Percentiles rank a stretch among this genome's conserved stretches.
Evolutionary conservation across 306 rosid species (phyloP).

Genomic region (Malus sylvestris): DNA sequence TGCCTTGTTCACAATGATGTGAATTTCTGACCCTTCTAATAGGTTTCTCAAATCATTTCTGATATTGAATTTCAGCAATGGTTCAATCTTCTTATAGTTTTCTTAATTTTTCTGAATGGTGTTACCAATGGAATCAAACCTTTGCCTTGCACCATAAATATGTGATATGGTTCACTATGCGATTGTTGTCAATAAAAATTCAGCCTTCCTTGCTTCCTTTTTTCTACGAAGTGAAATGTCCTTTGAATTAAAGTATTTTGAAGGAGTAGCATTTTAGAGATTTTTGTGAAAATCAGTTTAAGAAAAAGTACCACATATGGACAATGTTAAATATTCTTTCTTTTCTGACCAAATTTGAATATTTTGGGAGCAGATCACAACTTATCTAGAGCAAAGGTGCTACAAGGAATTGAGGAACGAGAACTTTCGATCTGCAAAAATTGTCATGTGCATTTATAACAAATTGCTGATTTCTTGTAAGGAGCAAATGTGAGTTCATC

Average conservation of each 20-base stretch:
- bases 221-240: neutral
- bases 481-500: slow-evolving; percentile 81
- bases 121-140: neutral
- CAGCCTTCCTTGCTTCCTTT: neutral
- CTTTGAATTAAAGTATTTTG: neutral
- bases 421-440: slow-evolving; percentile 57
- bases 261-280: neutral
- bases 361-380: slow-evolving; percentile 59
- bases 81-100: neutral
- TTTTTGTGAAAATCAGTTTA: neutral
- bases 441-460: slow-evolving; percentile 79
- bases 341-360: slow-evolving; percentile 19
- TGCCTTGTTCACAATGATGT: neutral
- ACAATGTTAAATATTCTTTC: neutral
- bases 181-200: neutral
- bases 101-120: neutral
- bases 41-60: neutral
- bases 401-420: slow-evolving; percentile 84
- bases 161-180: neutral
- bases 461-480: slow-evolving; percentile 74
- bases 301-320: neutral
- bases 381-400: slow-evolving; percentile 83
- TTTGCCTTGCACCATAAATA: neutral
- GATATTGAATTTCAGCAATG: neutral
- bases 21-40: neutral